Evolutionary conservation across 192 early-diverging fungal genomes (phyloP).

Genomic region (Rhizophlyctis rosea): DNA sequence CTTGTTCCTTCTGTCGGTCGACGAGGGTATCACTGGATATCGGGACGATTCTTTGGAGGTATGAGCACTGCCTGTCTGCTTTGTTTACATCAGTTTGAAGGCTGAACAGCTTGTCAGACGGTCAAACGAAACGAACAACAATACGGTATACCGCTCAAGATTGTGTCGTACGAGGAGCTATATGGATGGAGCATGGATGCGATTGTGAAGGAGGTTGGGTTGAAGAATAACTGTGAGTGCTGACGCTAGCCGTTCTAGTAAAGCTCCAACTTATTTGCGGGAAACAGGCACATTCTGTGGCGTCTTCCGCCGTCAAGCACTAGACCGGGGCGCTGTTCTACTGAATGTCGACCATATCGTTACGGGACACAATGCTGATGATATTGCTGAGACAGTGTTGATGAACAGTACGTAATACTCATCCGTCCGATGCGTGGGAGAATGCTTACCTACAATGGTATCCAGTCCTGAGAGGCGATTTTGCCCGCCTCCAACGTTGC

Average conservation of each 20-base stretch:
- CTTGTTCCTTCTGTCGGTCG: constrained; percentile 87
- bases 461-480: constrained; percentile 88
- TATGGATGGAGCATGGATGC: constrained; percentile 99
- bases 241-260: constrained; percentile 5
- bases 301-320: constrained; percentile 94
- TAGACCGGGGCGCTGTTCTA: constrained; percentile 91
- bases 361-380: constrained; percentile 98
- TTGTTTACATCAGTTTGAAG: too few relatives aligned
- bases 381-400: constrained; percentile 96
- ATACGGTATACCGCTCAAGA: constrained; percentile 88
- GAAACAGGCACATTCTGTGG: constrained; percentile 83
- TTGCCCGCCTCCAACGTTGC: constrained; percentile 86
- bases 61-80: too few relatives aligned
- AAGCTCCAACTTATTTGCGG: background rate
- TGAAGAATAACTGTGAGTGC: constrained; percentile 87
- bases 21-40: constrained; percentile 98
- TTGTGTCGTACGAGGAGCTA: constrained; percentile 91
- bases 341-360: constrained; percentile 93
- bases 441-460: background rate
- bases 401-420: constrained; percentile 82
- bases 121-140: constrained; percentile 94
- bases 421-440: background rate
- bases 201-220: constrained; percentile 90
- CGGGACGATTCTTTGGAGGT: constrained; percentile 93
- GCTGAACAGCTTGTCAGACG: constrained; percentile 56